Percentiles rank a stretch among this genome's conserved stretches.
Evolutionary conservation across 164 flowering plant species (phyloP).

Genomic region (Nelumbo lutea): DNA sequence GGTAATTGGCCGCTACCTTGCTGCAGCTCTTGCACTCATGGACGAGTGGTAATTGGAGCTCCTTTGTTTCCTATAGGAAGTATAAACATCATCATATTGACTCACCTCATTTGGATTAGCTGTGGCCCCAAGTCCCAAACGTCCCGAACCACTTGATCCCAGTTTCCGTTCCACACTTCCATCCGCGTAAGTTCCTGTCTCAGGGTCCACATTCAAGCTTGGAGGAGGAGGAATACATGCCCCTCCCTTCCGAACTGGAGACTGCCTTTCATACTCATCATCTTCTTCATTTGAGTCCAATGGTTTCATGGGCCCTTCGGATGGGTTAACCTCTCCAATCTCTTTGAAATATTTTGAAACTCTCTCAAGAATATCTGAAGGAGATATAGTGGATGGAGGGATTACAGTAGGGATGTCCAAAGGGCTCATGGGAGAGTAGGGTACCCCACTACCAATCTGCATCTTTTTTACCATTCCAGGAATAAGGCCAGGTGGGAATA

Average conservation of each 20-base stretch:
- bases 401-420: conserved; percentile 92
- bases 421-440: conserved; percentile 97
- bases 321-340: conserved; percentile 92
- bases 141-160: conserved; percentile 62
- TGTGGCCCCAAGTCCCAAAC: conserved; percentile 90
- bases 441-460: conserved; percentile 99
- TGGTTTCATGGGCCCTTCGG: conserved; percentile 77
- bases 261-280: conserved; percentile 62
- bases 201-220: conserved; percentile 71
- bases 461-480: conserved; percentile 97
- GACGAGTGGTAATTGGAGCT: conserved; percentile 90
- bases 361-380: conserved; percentile 68
- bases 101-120: conserved; percentile 83
- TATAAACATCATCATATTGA: conserved; percentile 94
- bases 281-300: conserved; percentile 52
- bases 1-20: conserved; percentile 16
- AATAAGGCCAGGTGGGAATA: conserved; percentile 96
- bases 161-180: conserved; percentile 70
- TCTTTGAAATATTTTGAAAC: conserved; percentile 91
- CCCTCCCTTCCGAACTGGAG: conserved; percentile 80
- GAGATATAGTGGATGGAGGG: conserved; percentile 83
- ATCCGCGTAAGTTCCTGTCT: conserved; percentile 70
- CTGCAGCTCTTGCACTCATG: conserved; percentile 81
- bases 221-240: conserved; percentile 97
- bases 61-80: conserved; percentile 87